Base-by-base conservation (phyloP, 140 eudicot species). In the Ambrosia hybrid region DNA sequence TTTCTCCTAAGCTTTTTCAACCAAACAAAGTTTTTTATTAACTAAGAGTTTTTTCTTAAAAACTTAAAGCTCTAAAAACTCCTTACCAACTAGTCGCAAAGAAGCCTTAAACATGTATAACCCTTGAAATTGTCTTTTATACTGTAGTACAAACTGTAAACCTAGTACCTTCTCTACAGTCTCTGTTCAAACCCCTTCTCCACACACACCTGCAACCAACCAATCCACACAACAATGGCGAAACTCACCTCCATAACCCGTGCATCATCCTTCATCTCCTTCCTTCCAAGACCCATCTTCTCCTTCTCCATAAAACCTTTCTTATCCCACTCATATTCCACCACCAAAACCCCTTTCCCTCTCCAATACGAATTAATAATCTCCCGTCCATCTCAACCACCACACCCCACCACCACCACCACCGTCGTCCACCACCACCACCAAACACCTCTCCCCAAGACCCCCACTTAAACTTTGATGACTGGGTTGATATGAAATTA, bases 281-380 rank as follows among this genome's bases (percentile, higher is more conserved):
- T 73, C 82, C 78, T 73, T 78, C 81, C 76, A 33, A 71, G 62
- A 4, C 73, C 77, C 71, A 67, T n/a, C 49, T 60, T 61, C 72
- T 56, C 61, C 58, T 2, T 21, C 17, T 7, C 16, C 37, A 21
- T 21, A 21, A 21, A 21, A 21, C 30, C 30, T 21, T 45, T 73
- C 30, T 21, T 21, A 78, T 55, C 76, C 41, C 71, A 49, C 67
- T 59, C 46, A 72, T 87, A 71, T 77, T 85, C 98, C 77, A 83
- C 92, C 76, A 81, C 98, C 14, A 80, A 87, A 65, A 89, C 98
- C 33, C 96, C 88, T 13, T 93, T 76, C 76, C 98, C 98, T 14
- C 96, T 90, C 52, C 98, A 93, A 71, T 93, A 90, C 88, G 98
- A 93, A 45, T 84, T 93, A 93, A 90, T 90, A 33, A 38, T 88